These are phyloP conservation scores for Phytomonas sp. DNA, from an alignment of 208 protist species.

Conservation along the genomic window DNA sequence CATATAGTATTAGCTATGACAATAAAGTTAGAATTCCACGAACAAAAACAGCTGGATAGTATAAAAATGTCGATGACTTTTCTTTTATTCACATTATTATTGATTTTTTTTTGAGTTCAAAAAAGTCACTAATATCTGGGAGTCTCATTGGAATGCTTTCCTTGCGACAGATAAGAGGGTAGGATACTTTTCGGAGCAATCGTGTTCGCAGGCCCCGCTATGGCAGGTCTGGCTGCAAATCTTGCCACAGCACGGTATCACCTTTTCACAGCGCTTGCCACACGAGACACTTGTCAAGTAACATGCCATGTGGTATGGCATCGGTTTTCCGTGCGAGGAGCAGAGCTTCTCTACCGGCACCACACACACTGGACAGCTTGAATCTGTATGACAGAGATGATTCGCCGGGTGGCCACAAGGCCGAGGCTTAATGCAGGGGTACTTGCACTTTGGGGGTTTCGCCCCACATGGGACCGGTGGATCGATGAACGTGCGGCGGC, in stretches of 20 bases:
- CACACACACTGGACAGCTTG: constrained; percentile 66
- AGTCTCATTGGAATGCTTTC: background rate
- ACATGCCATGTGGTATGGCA: constrained; percentile 72
- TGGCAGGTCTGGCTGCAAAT: constrained; percentile 68
- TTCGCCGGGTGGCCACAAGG: constrained; percentile 82
- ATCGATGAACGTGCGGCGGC: constrained; percentile 68
- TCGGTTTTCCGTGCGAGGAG: constrained; percentile 54
- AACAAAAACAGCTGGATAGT: background rate
- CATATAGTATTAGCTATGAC: background rate
- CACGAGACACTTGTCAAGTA: constrained; percentile 50
- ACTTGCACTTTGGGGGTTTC: constrained; percentile 61
- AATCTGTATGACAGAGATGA: constrained; percentile 70
- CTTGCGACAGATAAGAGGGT: constrained; percentile 23
- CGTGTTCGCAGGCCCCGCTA: constrained; percentile 55
- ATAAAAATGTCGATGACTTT: constrained; percentile 5
- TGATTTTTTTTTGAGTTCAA: background rate
- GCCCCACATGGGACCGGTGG: constrained; percentile 89
- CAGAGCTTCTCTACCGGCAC: constrained; percentile 78
- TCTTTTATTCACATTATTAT: background rate
- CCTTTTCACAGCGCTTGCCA: constrained; percentile 67
- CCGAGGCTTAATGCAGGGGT: constrained; percentile 67
- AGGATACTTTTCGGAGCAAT: constrained; percentile 39
- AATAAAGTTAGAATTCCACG: background rate
- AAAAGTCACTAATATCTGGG: background rate
- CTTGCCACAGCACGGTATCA: constrained; percentile 61